A percentile compares a stretch with the other conserved stretches of the same genome.
Evolutionary conservation across 768 basidiomycete genomes (phyloP).

Genomic region (Rhodotorula graminis): DNA sequence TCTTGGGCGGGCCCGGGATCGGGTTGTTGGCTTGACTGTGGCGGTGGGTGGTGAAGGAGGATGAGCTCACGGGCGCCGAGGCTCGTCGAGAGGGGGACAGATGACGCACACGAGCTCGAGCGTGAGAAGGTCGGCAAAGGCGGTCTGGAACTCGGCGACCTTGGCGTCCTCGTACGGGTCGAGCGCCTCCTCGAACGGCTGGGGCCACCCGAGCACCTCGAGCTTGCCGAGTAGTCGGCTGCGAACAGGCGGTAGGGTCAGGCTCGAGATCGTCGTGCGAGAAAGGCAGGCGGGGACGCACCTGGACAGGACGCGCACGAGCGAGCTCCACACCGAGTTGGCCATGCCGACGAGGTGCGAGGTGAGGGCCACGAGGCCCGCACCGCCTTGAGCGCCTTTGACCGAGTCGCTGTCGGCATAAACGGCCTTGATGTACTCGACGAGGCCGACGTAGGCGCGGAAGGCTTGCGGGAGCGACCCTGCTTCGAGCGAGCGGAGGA

Average conservation of each 20-base stretch:
- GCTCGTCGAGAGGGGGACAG: neutral
- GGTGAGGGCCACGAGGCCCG: conserved; percentile 48
- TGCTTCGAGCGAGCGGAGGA: conserved; percentile 23
- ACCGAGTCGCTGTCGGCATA: conserved; percentile 11
- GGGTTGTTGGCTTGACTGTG: conserved; percentile 29
- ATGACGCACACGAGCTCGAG: conserved; percentile 70
- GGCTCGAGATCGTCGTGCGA: neutral
- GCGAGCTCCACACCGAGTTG: conserved; percentile 47
- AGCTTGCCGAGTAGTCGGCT: conserved; percentile 63
- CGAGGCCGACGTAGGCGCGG: conserved; percentile 36
- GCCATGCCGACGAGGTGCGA: conserved; percentile 56
- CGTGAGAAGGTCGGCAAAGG: conserved; percentile 69
- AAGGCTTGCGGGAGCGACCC: conserved; percentile 29
- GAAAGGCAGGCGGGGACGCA: neutral
- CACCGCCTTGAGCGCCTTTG: conserved; percentile 28
- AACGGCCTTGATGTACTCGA: conserved; percentile 50
- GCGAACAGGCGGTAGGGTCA: neutral
- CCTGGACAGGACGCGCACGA: conserved; percentile 31
- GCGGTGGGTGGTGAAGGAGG: neutral
- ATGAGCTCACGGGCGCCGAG: conserved; percentile 5
- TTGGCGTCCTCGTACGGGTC: conserved; percentile 46
- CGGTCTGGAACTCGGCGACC: conserved; percentile 64
- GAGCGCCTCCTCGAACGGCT: conserved; percentile 58
- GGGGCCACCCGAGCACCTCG: conserved; percentile 82
- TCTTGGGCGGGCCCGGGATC: conserved; percentile 1